Evolutionary conservation across 1,284 basidiomycete species (phyloP).

Genomic region (Veloboletus limbatus): DNA sequence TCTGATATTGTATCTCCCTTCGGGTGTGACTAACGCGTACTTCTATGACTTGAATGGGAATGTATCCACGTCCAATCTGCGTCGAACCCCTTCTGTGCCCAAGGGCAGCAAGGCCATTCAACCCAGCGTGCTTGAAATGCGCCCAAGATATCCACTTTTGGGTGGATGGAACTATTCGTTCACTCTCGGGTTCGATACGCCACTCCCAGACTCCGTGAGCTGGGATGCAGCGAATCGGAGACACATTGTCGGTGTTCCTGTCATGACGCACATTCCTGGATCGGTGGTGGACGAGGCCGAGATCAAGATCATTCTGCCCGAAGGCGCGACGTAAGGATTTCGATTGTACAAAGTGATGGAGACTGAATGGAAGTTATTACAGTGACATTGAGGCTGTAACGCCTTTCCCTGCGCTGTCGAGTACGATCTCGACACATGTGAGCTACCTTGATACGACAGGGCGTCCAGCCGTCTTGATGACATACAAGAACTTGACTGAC

Average conservation of each 20-base stretch:
- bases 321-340: constrained; percentile 81
- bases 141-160: constrained; percentile 88
- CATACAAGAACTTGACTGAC: constrained; percentile 75
- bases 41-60: constrained; percentile 93
- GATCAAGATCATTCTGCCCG: constrained; percentile 83
- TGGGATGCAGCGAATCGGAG: constrained; percentile 57
- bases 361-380: constrained; percentile 11
- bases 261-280: constrained; percentile 80
- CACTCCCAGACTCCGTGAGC: constrained; percentile 70
- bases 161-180: constrained; percentile 99
- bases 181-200: constrained; percentile 89
- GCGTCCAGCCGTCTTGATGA: constrained; percentile 74
- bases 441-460: constrained; percentile 96
- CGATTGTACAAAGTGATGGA: not conserved
- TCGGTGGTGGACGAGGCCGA: constrained; percentile 82
- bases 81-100: constrained; percentile 59
- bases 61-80: constrained; percentile 91
- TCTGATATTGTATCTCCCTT: constrained; percentile 74
- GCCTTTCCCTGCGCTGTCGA: constrained; percentile 75
- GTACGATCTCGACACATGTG: constrained; percentile 62
- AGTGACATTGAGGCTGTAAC: constrained; percentile 76
- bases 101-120: constrained; percentile 52
- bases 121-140: constrained; percentile 73
- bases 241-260: constrained; percentile 80
- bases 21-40: constrained; percentile 79